A percentile compares a stretch with the other conserved stretches of the same genome.
These are phyloP conservation scores for Wallacemonas sp. DNA, from an alignment of 208 protist species.

Conservation along the genomic window DNA sequence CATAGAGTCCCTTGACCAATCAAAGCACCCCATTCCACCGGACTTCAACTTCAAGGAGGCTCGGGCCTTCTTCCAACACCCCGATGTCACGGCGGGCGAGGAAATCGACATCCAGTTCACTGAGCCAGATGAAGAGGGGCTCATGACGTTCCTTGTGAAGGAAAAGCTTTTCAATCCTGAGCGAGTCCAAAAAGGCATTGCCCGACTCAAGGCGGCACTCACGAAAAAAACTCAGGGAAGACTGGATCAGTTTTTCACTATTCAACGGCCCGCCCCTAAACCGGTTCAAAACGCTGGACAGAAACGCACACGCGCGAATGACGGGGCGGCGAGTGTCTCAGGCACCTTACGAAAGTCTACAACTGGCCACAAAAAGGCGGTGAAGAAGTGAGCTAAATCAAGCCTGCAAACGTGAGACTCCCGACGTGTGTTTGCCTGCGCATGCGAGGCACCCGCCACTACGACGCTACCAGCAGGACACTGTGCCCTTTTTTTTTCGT, in stretches of 20 bases:
- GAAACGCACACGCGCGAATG: conserved; percentile 50
- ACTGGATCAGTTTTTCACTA: conserved; percentile 90
- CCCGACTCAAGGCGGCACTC: conserved; percentile 68
- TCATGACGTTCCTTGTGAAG: conserved; percentile 96
- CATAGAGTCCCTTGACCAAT: conserved; percentile 90
- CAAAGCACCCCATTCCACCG: conserved; percentile 80
- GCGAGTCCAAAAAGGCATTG: conserved; percentile 80
- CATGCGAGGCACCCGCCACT: too few relatives aligned
- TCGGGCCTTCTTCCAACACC: conserved; percentile 90
- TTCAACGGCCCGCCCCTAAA: conserved; percentile 21
- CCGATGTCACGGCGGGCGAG: conserved; percentile 82
- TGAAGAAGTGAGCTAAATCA: conserved; percentile 73
- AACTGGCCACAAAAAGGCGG: conserved; percentile 77
- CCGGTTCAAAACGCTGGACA: conserved; percentile 12
- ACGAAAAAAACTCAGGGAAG: conserved; percentile 82
- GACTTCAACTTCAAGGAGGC: conserved; percentile 91
- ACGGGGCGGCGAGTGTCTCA: conserved; percentile 34
- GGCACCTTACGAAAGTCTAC: conserved; percentile 66
- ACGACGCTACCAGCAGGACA: too few relatives aligned
- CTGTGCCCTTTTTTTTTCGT: too few relatives aligned
- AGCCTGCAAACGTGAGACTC: too few relatives aligned
- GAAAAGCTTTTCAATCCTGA: conserved; percentile 98
- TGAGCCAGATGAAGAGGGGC: conserved; percentile 96
- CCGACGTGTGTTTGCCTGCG: too few relatives aligned
- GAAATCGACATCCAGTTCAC: conserved; percentile 92